Base-by-base conservation (phyloP, 177 flowering plant species). In the Telopea speciosissima region DNA sequence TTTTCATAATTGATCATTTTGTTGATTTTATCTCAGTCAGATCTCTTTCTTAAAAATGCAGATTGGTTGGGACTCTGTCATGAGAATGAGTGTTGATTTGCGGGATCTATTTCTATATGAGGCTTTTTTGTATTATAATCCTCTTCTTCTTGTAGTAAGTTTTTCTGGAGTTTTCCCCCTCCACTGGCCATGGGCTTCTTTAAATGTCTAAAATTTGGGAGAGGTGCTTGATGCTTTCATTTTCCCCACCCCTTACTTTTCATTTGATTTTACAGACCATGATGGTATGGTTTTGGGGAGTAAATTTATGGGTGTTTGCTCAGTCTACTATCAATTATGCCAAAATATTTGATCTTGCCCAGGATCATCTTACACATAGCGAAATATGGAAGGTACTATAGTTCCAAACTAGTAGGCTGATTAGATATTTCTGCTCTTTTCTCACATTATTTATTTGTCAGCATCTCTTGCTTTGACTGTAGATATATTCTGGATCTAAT, bases 261-360 rank as follows among this genome's bases (percentile, higher is more conserved):
- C 66, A 66, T 77, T 70, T 12, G 72, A 42, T 26, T 16, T 63
- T 76, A 74, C 88, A 96, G 99, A 86, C 96, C 26, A 73, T 89
- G 90, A 86, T 86, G 90, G 91, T 96, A 74, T 93, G 98, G 97
- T 87, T 96, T 24, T 96, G 99, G 99, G 99, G 99, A 70, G 74
- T 89, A 58, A 96, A 96, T 80, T 76, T 93, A 74, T 96, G 97
- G 98, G 89, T 88, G 45, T 96, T 96, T 85, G 69, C 92, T 24
- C 91, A 86, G 79, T 73, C 91, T 17, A 84, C 70, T 72, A 81
- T 93, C 74, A 89, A 79, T 76, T 91, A 91, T 85, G 78, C 90
- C 49, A 91, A 86, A 76, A 85, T 96, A 44, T 96, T 93, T 87
- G 96, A 90, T 73, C 88, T 96, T 65, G 95, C 89, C 80, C 95